Base-by-base conservation (phyloP, 306 rosid genomes). In the Fagus crenata region DNA sequence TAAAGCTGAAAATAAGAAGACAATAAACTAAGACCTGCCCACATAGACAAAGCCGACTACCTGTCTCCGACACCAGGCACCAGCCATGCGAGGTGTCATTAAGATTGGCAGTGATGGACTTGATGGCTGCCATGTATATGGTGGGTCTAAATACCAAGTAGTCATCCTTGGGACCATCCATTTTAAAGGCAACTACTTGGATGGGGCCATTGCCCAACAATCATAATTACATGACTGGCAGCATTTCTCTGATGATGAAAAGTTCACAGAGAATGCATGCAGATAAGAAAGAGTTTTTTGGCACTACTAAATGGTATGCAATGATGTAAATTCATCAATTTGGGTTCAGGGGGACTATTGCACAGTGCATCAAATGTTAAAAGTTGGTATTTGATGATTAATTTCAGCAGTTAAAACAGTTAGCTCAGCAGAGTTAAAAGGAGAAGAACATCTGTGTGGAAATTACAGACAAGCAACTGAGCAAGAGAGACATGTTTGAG, bases 61-160 rank as follows among this genome's bases (percentile, higher is more conserved):
- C 46, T 75, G 85, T 76, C 75, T 65, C 81, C 37, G 69, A 77
- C 72, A 69, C 69, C 53, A 79, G 49, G 78, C 63, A 81, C 79
- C 41, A 67, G 81, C 73, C 85, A 81, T 83, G 91, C 75, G 72
- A 54, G 77, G 81, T 55, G 81, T 67, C 80, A 75, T 81, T 75
- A 80, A 76, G 78, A 80, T 76, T 81, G 85, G 70, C n/a, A 65
- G 83, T 82, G 82, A 86, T 65, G 87, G 78, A 31, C 80, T 75
- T 18, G 60, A 67, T 75, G 79, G 80, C 73, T 72, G 65, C 81
- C 72, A 75, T 74, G 68, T 78, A 86, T 84, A 70, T 49, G 83
- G 84, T 85, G 93, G 87, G 91, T 61, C 92, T 78, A 53, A 56
- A 77, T 64, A 76, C 22, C 73, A 46, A 78, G 84, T 54, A 75